These are phyloP conservation scores for Sugiyamaella americana DNA, from an alignment of 805 yeast species.

Conservation along the genomic window DNA sequence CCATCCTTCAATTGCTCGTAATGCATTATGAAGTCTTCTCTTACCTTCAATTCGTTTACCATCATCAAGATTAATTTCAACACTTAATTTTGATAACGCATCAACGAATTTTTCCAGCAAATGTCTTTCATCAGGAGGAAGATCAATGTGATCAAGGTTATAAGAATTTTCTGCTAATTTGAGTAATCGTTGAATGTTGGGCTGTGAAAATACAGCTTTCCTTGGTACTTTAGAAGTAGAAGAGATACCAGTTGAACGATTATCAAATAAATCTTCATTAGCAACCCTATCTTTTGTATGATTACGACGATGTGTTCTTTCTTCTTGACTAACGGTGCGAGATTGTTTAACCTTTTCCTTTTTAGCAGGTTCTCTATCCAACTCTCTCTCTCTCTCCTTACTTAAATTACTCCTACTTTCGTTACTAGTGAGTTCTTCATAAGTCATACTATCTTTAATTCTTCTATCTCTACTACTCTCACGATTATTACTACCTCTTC, in stretches of 20 bases:
- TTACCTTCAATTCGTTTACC: constrained; percentile 75
- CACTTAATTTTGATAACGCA: constrained; percentile 75
- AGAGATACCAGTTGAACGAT: not conserved
- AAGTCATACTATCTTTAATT: too few species aligned
- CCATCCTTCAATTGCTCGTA: constrained; percentile 83
- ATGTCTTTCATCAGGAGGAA: constrained; percentile 70
- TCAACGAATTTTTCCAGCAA: constrained; percentile 82
- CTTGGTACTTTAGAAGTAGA: constrained; percentile 1
- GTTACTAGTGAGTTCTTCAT: too few species aligned
- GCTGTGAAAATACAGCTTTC: constrained; percentile 18
- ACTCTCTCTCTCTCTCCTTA: not conserved
- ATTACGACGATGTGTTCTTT: not conserved
- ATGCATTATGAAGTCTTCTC: constrained; percentile 70
- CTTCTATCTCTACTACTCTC: not conserved
- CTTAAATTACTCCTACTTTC: not conserved
- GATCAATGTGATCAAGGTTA: constrained; percentile 66
- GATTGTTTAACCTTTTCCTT: not conserved
- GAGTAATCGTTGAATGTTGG: constrained; percentile 25
- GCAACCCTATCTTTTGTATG: not conserved
- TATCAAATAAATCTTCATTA: not conserved
- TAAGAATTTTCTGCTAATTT: constrained; percentile 23
- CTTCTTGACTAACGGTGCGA: not conserved
- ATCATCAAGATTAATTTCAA: constrained; percentile 85
- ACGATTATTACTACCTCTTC: not conserved
- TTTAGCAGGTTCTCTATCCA: not conserved